Evolutionary conservation across 495 filamentous ascomycete genomes (phyloP), one percentile per base, ranked within the genome.

Genomic region (Daldinia caldariorum): DNA sequence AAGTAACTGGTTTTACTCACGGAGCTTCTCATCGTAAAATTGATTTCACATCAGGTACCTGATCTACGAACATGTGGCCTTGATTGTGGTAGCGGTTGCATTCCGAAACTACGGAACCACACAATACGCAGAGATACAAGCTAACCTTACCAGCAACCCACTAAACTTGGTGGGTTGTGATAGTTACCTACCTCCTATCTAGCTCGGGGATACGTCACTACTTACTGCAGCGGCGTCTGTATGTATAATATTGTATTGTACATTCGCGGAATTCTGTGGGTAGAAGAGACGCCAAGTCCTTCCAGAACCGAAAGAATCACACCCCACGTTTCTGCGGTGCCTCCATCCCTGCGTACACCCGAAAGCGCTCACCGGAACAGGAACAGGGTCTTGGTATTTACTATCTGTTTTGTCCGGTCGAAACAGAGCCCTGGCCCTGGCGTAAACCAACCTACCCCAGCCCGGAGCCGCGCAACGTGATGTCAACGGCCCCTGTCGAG

Each of bases 381-480:
- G 58, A 47, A 47, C 43, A 47, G 43, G 41, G 41, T 16, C n/a
- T 45, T 43, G n/a, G 41, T 26, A 26, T 26, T 26, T 26, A 26
- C 1, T 26, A 7, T 10, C 34, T 35, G 2, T 47, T 47, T 47
- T 47, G 43, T 47, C 43, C 43, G 43, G 43, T 47, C 43, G 43
- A 47, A 47, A 22, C 16, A 47, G 43, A 6, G 64, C 63, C 58
- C 66, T 57, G 61, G 43, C 50, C 47, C 54, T 53, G 26, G 49
- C 49, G 49, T 22, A 32, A 31, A 63, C 59, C 55, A 67, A 61
- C 60, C 70, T 65, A 72, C 64, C 70, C 63, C 53, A 72, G 38
- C 60, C 65, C 70, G 57, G 70, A 72, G 70, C 70, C 64, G 64
- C 64, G 64, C 70, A 72, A 72, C 70, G 69, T 72, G 69, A 50